Percentiles rank a stretch among this genome's conserved stretches.
phyloP scores from a whole-genome alignment of 345 rosid species.

The Gossypium longicalyx region DNA sequence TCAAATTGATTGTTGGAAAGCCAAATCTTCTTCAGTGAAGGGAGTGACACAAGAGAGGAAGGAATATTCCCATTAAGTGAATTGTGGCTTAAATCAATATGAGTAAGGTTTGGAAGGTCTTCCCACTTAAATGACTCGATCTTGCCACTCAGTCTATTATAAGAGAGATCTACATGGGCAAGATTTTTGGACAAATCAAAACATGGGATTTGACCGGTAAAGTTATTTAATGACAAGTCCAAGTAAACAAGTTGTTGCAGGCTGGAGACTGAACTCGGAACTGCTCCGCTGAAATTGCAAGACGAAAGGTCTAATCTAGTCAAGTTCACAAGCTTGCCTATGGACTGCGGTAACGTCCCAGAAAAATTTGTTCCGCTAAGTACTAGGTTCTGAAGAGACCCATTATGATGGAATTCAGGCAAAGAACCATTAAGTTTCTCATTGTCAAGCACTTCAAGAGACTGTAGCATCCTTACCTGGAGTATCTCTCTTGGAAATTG shows the following conservation, averaged over 20 bases:
- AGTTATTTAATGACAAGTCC: conserved; percentile 30
- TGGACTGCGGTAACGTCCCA: conserved; percentile 17
- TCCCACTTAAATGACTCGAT: conserved; percentile 20
- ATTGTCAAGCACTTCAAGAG: conserved; percentile 26
- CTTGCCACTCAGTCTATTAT: conserved; percentile 29
- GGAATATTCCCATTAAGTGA: conserved; percentile 33
- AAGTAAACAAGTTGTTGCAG: conserved; percentile 28
- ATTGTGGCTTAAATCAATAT: conserved; percentile 28
- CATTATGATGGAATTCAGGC: neutral
- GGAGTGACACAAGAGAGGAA: conserved; percentile 10
- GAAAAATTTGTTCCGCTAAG: conserved; percentile 23
- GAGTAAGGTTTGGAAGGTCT: conserved; percentile 24
- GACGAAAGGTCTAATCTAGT: conserved; percentile 2
- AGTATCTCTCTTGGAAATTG: conserved; percentile 22
- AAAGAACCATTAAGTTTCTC: conserved; percentile 17
- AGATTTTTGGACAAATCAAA: conserved; percentile 20
- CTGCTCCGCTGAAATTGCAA: conserved; percentile 27
- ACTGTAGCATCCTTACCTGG: conserved; percentile 18
- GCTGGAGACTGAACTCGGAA: conserved; percentile 23
- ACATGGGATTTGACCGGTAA: conserved; percentile 33
- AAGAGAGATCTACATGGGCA: conserved; percentile 21
- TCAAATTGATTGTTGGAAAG: conserved; percentile 30
- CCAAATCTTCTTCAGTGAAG: conserved; percentile 8
- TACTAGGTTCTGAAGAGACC: conserved; percentile 21
- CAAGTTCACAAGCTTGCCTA: conserved; percentile 21